A percentile compares a stretch with the other conserved stretches of the same genome.
These are phyloP conservation scores for Blastomyces percursus DNA, from an alignment of 2,329 filamentous ascomycete genomes.

Conservation along the genomic window DNA sequence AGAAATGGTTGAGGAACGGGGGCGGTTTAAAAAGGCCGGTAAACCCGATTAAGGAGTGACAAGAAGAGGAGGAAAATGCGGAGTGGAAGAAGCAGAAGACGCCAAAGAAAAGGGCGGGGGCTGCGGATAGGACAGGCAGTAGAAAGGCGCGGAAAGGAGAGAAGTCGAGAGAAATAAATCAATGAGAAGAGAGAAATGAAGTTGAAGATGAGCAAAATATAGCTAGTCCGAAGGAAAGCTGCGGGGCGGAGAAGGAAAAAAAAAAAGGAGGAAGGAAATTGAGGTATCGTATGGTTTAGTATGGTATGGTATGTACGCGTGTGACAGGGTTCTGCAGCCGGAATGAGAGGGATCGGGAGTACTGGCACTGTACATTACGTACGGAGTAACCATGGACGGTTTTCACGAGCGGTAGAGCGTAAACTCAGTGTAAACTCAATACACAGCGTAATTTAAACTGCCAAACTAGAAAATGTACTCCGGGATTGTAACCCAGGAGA, in stretches of 20 bases:
- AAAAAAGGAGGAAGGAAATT: background rate
- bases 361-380: background rate
- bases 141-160: constrained; percentile 1
- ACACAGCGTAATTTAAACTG: too few relatives aligned
- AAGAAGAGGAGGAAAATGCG: constrained; percentile 5
- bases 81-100: constrained; percentile 5
- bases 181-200: background rate
- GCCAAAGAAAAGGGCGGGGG: background rate
- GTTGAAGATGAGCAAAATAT: background rate
- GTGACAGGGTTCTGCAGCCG: too few relatives aligned
- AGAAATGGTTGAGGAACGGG: background rate
- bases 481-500: background rate
- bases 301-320: background rate
- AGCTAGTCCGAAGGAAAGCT: background rate
- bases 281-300: background rate
- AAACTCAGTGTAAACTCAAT: too few relatives aligned
- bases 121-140: too few relatives aligned
- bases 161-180: background rate
- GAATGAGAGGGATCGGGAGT: background rate
- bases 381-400: background rate
- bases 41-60: constrained; percentile 1
- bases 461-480: too few relatives aligned
- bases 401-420: too few relatives aligned
- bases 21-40: background rate
- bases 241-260: background rate